phyloP scores from a whole-genome alignment of 257 asterid genomes.

The Fraxinus anomala region DNA sequence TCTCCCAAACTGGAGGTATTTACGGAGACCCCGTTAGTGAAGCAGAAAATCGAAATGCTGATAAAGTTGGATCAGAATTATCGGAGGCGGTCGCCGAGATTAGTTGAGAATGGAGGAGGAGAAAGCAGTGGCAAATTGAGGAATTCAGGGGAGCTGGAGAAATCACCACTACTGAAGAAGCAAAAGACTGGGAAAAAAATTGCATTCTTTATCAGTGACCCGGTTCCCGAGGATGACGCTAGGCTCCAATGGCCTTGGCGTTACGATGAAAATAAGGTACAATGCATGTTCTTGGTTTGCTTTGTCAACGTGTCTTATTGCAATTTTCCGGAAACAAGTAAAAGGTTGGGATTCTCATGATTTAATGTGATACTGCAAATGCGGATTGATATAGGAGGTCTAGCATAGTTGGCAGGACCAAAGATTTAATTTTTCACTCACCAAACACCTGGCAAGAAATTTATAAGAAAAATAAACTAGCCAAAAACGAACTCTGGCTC shows the following conservation, averaged over 20 bases:
- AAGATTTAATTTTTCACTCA: not conserved
- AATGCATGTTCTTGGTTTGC: not conserved
- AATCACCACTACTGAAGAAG: slow-evolving; percentile 38
- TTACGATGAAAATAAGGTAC: slow-evolving; percentile 38
- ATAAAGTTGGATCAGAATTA: slow-evolving; percentile 25
- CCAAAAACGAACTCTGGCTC: not conserved
- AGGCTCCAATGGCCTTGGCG: slow-evolving; percentile 51
- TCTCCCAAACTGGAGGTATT: slow-evolving; percentile 24
- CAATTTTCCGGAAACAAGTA: not conserved
- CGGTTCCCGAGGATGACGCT: slow-evolving; percentile 45
- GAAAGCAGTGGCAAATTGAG: slow-evolving; percentile 19
- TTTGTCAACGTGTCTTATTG: not conserved
- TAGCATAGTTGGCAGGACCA: not conserved
- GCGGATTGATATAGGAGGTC: not conserved
- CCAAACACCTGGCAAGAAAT: not conserved
- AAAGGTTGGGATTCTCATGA: not conserved
- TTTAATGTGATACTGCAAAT: not conserved
- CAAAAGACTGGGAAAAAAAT: slow-evolving; percentile 22
- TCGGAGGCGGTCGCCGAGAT: slow-evolving; percentile 40
- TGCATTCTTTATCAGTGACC: slow-evolving; percentile 43
- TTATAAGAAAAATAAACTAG: not conserved
- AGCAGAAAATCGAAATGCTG: slow-evolving; percentile 25
- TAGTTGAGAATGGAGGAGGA: slow-evolving; percentile 35
- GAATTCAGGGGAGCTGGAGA: slow-evolving; percentile 25
- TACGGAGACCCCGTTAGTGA: slow-evolving; percentile 14